Percentiles rank a stretch among this genome's conserved stretches.
Evolutionary conservation across 2,329 filamentous ascomycete species (phyloP).

Genomic region (Penicillium sp.): DNA sequence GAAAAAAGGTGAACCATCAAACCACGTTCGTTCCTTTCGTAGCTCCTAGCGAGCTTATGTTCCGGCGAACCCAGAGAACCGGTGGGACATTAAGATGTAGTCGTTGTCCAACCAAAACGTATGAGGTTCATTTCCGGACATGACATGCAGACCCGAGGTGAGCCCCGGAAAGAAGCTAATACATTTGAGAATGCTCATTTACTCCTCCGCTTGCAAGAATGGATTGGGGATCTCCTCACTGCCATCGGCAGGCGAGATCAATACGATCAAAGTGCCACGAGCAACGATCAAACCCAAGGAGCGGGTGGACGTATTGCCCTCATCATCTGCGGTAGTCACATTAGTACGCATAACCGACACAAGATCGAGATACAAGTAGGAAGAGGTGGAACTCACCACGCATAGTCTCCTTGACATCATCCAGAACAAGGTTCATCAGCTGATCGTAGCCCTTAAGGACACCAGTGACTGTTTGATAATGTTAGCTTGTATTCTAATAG

Average conservation of each 20-base stretch:
- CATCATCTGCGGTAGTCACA: slow-evolving; percentile 69
- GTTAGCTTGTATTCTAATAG: slow-evolving; percentile 11
- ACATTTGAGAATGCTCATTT: slow-evolving; percentile 8
- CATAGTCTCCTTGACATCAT: slow-evolving; percentile 87
- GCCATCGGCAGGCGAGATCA: slow-evolving; percentile 88
- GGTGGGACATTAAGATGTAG: slow-evolving; percentile 4
- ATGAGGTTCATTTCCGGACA: neutral
- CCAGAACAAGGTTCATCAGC: slow-evolving; percentile 94
- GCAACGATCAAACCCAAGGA: slow-evolving; percentile 83
- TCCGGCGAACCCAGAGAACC: slow-evolving; percentile 7
- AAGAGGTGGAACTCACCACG: slow-evolving; percentile 59
- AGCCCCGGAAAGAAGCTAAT: slow-evolving; percentile 3
- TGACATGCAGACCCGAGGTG: neutral
- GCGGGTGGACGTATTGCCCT: slow-evolving; percentile 80
- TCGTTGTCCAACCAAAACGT: neutral
- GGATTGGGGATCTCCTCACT: slow-evolving; percentile 96
- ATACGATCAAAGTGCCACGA: slow-evolving; percentile 84
- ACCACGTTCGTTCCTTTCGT: slow-evolving; percentile 61
- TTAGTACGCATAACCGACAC: slow-evolving; percentile 14
- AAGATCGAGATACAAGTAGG: neutral
- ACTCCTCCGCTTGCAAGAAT: slow-evolving; percentile 72
- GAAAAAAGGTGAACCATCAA: slow-evolving; percentile 63
- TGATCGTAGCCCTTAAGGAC: slow-evolving; percentile 94
- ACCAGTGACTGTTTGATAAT: slow-evolving; percentile 63
- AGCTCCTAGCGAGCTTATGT: slow-evolving; percentile 20